phyloP scores from a whole-genome alignment of 306 rosid genomes.

The Nissolia schottii region DNA sequence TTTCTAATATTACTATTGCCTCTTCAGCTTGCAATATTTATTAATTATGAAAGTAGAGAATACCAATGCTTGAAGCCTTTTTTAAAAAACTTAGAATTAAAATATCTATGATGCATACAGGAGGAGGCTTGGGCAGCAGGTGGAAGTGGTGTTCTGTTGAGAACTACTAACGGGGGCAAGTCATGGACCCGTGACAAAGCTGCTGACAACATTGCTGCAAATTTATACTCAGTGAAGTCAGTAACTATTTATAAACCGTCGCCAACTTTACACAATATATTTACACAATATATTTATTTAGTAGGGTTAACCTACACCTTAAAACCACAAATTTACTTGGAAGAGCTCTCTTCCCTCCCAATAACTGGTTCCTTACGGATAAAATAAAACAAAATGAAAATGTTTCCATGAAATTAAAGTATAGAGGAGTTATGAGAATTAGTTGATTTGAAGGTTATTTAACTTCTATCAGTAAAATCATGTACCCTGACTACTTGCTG shows the following conservation, averaged over 20 bases:
- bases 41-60: background rate
- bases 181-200: constrained; percentile 95
- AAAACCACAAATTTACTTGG: constrained; percentile 9
- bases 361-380: background rate
- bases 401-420: background rate
- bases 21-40: constrained; percentile 6
- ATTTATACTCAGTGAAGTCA: constrained; percentile 91
- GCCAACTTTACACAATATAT: background rate
- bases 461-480: background rate
- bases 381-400: background rate
- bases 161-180: constrained; percentile 91
- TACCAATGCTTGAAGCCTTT: background rate
- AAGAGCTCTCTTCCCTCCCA: background rate
- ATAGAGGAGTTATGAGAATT: background rate
- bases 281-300: background rate
- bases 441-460: constrained; percentile 2
- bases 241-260: constrained; percentile 27
- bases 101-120: constrained; percentile 39
- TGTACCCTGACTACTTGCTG: constrained; percentile 2
- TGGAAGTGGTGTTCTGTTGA: constrained; percentile 88
- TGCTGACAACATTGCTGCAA: constrained; percentile 95
- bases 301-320: background rate
- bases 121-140: constrained; percentile 99
- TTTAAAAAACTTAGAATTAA: background rate
- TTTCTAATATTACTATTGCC: background rate